Evolutionary conservation across 129 eudicot genomes (phyloP).

Genomic region (Calendula officinalis): DNA sequence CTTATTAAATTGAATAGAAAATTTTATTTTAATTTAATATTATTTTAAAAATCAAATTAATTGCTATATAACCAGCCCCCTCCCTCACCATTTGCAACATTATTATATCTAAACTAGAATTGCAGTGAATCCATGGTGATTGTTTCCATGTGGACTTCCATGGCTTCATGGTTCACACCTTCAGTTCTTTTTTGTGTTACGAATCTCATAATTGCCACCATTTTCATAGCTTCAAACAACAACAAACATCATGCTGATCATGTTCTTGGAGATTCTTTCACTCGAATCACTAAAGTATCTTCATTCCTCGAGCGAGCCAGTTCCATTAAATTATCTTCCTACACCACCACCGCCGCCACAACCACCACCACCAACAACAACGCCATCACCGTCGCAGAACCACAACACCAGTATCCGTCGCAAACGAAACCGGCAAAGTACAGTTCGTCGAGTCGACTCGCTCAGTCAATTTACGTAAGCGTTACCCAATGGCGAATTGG

Average conservation of each 20-base stretch:
- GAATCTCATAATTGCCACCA: constrained; percentile 46
- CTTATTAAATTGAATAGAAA: no score
- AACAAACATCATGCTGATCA: constrained; percentile 5
- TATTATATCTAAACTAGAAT: neutral
- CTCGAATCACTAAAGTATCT: constrained; percentile 3
- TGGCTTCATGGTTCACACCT: constrained; percentile 51
- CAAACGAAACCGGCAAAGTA: neutral
- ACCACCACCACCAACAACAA: neutral
- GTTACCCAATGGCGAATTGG: no score
- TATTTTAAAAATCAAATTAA: no score
- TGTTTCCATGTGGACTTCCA: constrained; percentile 26
- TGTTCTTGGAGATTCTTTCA: neutral
- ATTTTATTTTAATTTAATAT: no score
- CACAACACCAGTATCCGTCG: neutral
- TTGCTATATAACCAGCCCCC: no score
- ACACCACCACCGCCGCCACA: constrained; percentile 4
- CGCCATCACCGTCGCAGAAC: no score
- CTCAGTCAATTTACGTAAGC: constrained; percentile 13
- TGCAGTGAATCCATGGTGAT: constrained; percentile 25
- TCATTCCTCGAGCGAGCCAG: constrained; percentile 22
- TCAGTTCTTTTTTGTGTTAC: constrained; percentile 48
- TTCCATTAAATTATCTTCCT: constrained; percentile 6
- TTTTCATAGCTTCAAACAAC: constrained; percentile 32
- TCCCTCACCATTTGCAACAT: constrained; percentile 1
- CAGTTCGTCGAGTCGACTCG: constrained; percentile 25